Conservation (phyloP, 352 stramenopile species). For the Detonula confervacea region DNA sequence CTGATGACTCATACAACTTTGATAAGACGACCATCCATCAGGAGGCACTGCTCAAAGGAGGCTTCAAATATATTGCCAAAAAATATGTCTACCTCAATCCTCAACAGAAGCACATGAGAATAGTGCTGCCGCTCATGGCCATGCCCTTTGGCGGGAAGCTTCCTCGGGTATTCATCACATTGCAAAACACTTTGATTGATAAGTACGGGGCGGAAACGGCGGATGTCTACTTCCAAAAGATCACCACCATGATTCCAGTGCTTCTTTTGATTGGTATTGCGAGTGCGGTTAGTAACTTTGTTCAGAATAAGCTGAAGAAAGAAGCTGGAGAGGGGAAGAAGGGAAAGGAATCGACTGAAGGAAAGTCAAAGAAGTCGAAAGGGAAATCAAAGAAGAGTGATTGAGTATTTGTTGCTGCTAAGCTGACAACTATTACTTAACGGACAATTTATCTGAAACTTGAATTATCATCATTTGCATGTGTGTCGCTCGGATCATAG, state of each 20-base stretch:
- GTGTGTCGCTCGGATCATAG: too few species aligned
- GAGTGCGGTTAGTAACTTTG: slow-evolving; percentile 39
- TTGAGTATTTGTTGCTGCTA: too few species aligned
- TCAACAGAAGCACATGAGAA: slow-evolving; percentile 51
- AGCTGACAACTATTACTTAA: too few species aligned
- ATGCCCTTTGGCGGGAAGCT: slow-evolving; percentile 70
- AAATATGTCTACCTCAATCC: slow-evolving; percentile 82
- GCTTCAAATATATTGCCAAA: slow-evolving; percentile 72
- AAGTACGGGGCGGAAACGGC: slow-evolving; percentile 74
- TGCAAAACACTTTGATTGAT: slow-evolving; percentile 68
- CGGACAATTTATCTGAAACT: too few species aligned
- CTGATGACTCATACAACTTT: slow-evolving; percentile 70
- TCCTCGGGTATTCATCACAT: slow-evolving; percentile 44
- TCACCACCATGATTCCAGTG: slow-evolving; percentile 69
- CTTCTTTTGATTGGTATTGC: slow-evolving; percentile 59
- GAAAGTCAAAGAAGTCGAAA: slow-evolving; percentile 25
- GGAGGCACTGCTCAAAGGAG: slow-evolving; percentile 26
- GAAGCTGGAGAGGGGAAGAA: slow-evolving; percentile 27
- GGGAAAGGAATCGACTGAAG: neutral
- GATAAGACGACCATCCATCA: slow-evolving; percentile 69
- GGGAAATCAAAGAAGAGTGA: slow-evolving; percentile 39
- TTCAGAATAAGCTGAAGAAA: slow-evolving; percentile 43
- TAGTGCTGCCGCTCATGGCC: slow-evolving; percentile 74
- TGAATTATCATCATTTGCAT: too few species aligned
- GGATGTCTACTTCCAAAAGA: slow-evolving; percentile 74